phyloP scores from a whole-genome alignment of 2,329 filamentous ascomycete species.

The Fusarium equiseti region DNA sequence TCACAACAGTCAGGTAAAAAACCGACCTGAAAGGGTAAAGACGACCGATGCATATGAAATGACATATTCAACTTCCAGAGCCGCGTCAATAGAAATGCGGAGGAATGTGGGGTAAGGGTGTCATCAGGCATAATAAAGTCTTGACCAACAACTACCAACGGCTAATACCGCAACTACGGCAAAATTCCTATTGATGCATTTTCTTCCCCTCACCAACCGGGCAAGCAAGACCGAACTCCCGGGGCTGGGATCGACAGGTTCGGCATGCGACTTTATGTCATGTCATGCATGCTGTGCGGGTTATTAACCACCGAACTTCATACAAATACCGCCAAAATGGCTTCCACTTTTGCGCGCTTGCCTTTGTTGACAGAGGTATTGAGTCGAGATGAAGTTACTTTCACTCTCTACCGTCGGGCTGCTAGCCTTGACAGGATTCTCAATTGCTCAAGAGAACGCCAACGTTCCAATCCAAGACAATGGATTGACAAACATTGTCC shows the following conservation, averaged over 20 bases:
- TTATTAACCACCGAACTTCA: slow-evolving; percentile 21
- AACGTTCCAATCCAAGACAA: slow-evolving; percentile 30
- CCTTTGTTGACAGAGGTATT: background rate
- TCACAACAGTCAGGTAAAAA: background rate
- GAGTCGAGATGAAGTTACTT: slow-evolving; percentile 29
- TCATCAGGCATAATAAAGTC: slow-evolving; percentile 10
- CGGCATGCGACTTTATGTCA: slow-evolving; percentile 8
- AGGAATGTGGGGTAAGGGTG: slow-evolving; percentile 27
- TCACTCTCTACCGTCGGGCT: slow-evolving; percentile 30
- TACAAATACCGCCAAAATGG: background rate
- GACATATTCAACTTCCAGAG: slow-evolving; percentile 8
- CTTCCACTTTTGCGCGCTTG: background rate
- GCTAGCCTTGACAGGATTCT: slow-evolving; percentile 26
- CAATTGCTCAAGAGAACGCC: slow-evolving; percentile 20
- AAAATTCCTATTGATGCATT: slow-evolving; percentile 40
- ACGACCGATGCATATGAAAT: slow-evolving; percentile 25
- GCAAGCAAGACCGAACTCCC: slow-evolving; percentile 31
- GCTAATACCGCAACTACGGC: slow-evolving; percentile 18
- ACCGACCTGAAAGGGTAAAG: slow-evolving; percentile 7
- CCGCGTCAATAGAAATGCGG: slow-evolving; percentile 38
- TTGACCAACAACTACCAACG: slow-evolving; percentile 7
- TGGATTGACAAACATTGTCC: slow-evolving; percentile 27
- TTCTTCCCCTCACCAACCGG: slow-evolving; percentile 35
- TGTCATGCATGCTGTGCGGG: slow-evolving; percentile 18
- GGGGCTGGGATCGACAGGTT: slow-evolving; percentile 23